These are phyloP conservation scores for Hypoxylon sp. DNA, from an alignment of 2,329 filamentous ascomycete genomes.

Conservation along the genomic window DNA sequence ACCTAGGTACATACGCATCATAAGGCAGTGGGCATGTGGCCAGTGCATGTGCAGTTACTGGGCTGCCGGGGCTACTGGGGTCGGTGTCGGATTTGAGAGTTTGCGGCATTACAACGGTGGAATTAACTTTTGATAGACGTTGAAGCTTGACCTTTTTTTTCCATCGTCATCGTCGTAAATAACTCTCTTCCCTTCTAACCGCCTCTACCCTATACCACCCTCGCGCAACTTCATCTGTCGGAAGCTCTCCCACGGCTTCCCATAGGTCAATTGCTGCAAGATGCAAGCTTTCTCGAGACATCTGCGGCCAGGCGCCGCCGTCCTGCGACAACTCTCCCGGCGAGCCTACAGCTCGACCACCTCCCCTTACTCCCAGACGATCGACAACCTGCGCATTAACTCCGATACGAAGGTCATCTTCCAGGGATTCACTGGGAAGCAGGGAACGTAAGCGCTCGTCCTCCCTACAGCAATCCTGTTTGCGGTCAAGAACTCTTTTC, in stretches of 20 bases:
- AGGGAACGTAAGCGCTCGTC: slow-evolving; percentile 80
- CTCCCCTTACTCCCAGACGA: slow-evolving; percentile 77
- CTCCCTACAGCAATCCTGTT: background rate
- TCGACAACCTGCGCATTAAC: slow-evolving; percentile 93
- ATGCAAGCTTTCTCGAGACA: slow-evolving; percentile 91
- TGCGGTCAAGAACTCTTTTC: background rate
- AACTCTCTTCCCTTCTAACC: slow-evolving; percentile 6
- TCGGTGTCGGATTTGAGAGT: slow-evolving; percentile 23
- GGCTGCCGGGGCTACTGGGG: background rate
- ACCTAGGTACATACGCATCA: slow-evolving; percentile 13
- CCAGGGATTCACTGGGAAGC: slow-evolving; percentile 97
- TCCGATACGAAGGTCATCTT: slow-evolving; percentile 92
- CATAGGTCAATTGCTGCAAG: slow-evolving; percentile 45
- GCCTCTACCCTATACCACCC: background rate
- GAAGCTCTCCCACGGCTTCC: slow-evolving; percentile 32
- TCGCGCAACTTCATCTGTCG: slow-evolving; percentile 31
- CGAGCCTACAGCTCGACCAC: slow-evolving; percentile 80
- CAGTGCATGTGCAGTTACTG: slow-evolving; percentile 35
- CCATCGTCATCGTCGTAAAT: slow-evolving; percentile 16
- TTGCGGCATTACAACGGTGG: slow-evolving; percentile 37
- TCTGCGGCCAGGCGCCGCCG: slow-evolving; percentile 74
- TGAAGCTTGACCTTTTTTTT: slow-evolving; percentile 33
- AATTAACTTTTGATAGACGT: slow-evolving; percentile 35
- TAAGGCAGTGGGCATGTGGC: slow-evolving; percentile 29
- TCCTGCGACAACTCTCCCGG: slow-evolving; percentile 72